Evolutionary conservation across 2,329 filamentous ascomycete species (phyloP).

Genomic region (Tolypocladium tundrense): DNA sequence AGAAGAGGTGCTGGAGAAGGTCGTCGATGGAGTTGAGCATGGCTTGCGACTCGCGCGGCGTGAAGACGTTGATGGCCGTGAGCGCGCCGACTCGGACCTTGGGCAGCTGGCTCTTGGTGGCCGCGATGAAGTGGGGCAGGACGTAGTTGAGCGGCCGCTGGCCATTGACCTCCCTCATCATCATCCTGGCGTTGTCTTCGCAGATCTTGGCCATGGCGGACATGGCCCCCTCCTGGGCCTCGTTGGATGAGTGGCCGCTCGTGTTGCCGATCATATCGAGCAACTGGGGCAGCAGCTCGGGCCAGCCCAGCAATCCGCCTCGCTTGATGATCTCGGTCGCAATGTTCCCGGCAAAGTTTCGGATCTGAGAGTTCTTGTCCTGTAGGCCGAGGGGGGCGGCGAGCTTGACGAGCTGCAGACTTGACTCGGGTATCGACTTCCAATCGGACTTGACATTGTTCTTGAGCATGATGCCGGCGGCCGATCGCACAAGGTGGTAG

Average conservation of each 20-base stretch:
- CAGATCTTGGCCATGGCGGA: conserved; percentile 89
- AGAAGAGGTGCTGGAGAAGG: conserved; percentile 74
- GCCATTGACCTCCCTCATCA: conserved; percentile 81
- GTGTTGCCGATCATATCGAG: conserved; percentile 68
- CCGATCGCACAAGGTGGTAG: conserved; percentile 70
- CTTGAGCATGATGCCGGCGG: conserved; percentile 90
- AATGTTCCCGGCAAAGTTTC: conserved; percentile 83
- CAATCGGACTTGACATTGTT: conserved; percentile 75
- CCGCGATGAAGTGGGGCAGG: conserved; percentile 81
- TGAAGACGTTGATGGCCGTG: conserved; percentile 83
- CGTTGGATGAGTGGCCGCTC: conserved; percentile 52
- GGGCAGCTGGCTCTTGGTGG: conserved; percentile 64
- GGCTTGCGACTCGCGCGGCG: conserved; percentile 72
- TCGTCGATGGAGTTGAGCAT: conserved; percentile 72
- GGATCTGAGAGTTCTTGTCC: conserved; percentile 72
- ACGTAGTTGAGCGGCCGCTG: conserved; percentile 81
- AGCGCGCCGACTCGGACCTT: conserved; percentile 75
- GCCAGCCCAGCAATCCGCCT: conserved; percentile 83
- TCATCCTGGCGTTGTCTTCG: conserved; percentile 81
- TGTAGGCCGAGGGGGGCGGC: conserved; percentile 70
- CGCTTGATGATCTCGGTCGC: conserved; percentile 83
- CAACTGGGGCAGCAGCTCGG: conserved; percentile 77
- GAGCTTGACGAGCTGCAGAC: conserved; percentile 67
- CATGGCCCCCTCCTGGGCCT: conserved; percentile 89
- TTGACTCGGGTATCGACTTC: conserved; percentile 63